Conservation (phyloP, 371 early-diverging fungal genomes). For the Parasitella parasitica region DNA sequence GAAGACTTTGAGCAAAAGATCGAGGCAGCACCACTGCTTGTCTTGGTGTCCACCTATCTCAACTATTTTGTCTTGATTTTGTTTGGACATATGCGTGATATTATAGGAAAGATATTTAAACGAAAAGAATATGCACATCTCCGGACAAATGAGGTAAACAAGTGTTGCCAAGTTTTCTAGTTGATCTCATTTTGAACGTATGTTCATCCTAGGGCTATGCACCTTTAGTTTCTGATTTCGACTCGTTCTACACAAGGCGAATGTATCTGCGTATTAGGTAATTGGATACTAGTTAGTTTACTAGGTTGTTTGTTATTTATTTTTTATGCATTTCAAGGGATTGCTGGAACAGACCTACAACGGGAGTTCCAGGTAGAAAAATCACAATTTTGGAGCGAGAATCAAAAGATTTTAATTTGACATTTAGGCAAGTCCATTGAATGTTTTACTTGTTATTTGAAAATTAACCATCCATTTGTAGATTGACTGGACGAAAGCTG, state of each 20-base stretch:
- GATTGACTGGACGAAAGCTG: slow-evolving; percentile 78
- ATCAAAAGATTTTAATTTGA: slow-evolving; percentile 26
- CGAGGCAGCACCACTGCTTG: slow-evolving; percentile 67
- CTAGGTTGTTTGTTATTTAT: slow-evolving; percentile 75
- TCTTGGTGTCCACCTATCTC: slow-evolving; percentile 93
- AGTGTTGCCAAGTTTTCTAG: not conserved
- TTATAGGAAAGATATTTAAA: slow-evolving; percentile 79
- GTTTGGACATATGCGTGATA: slow-evolving; percentile 92
- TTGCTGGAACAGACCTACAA: slow-evolving; percentile 41
- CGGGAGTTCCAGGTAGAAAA: slow-evolving; percentile 28
- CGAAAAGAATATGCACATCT: slow-evolving; percentile 73
- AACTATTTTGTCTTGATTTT: slow-evolving; percentile 93
- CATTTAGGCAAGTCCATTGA: slow-evolving; percentile 13
- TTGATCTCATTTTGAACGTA: not conserved
- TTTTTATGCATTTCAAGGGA: slow-evolving; percentile 65
- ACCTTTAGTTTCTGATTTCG: slow-evolving; percentile 91
- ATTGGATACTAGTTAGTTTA: slow-evolving; percentile 56
- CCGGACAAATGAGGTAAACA: slow-evolving; percentile 61
- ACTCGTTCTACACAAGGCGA: slow-evolving; percentile 96
- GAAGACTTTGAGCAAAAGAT: slow-evolving; percentile 46
- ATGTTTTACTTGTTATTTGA: not conserved
- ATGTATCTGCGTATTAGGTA: slow-evolving; percentile 90
- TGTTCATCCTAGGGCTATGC: slow-evolving; percentile 71
- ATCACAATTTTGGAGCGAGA: slow-evolving; percentile 28
- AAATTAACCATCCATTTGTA: not conserved